These are phyloP conservation scores for Lyophyllum atratum DNA, from an alignment of 768 basidiomycete species.

Conservation along the genomic window DNA sequence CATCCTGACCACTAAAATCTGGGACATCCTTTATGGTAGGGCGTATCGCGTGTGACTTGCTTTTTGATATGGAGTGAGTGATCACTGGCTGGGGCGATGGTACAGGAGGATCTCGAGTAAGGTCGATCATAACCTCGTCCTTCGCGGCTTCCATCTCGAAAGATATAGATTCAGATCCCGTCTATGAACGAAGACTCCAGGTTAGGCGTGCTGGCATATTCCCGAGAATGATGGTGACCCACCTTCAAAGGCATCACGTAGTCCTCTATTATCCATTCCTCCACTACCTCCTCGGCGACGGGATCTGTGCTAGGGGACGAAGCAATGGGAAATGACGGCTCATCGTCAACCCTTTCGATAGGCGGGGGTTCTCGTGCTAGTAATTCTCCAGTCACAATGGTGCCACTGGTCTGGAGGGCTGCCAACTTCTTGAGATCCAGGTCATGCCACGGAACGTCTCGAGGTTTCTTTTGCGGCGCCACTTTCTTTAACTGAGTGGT, in stretches of 20 bases:
- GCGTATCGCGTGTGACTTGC: neutral
- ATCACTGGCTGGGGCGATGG: neutral
- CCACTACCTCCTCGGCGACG: neutral
- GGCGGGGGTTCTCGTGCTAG: neutral
- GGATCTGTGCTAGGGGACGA: neutral
- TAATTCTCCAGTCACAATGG: neutral
- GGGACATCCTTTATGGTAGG: neutral
- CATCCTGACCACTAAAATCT: neutral
- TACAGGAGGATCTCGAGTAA: constrained; percentile 35
- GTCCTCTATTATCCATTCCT: neutral
- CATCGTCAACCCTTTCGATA: neutral
- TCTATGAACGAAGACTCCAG: neutral
- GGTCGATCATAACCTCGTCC: constrained; percentile 42
- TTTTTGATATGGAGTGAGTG: neutral
- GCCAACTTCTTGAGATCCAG: constrained; percentile 5
- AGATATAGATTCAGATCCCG: constrained; percentile 1
- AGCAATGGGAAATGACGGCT: neutral
- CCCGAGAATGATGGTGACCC: neutral
- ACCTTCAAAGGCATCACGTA: constrained; percentile 7
- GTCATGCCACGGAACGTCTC: constrained; percentile 7
- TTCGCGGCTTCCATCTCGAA: neutral
- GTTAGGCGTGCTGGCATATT: neutral
- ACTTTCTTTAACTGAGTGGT: neutral
- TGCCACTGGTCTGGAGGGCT: neutral
- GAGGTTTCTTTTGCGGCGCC: neutral